phyloP scores from a whole-genome alignment of 495 filamentous ascomycete genomes.

The Tuber indicum region DNA sequence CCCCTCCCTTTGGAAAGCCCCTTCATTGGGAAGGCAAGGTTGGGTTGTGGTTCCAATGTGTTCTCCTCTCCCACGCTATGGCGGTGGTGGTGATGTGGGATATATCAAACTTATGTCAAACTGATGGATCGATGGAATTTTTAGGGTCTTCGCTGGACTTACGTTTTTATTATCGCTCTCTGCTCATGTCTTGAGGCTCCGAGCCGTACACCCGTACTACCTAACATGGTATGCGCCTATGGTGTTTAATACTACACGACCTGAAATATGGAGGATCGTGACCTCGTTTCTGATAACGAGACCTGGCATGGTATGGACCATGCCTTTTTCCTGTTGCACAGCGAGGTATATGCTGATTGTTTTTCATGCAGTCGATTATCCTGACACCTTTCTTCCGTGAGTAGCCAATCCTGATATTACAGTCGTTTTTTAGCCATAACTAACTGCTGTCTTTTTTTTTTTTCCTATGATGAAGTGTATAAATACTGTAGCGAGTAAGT shows the following conservation, averaged over 20 bases:
- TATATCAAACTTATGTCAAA: neutral
- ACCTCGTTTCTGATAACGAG: slow-evolving; percentile 39
- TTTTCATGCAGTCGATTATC: slow-evolving; percentile 31
- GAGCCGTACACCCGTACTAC: slow-evolving; percentile 16
- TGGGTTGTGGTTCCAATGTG: neutral
- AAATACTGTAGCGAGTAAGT: slow-evolving; percentile 37
- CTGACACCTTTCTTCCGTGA: slow-evolving; percentile 42
- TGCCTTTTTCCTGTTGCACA: neutral
- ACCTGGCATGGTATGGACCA: slow-evolving; percentile 31
- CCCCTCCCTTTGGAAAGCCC: neutral
- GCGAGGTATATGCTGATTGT: neutral
- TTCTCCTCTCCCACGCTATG: neutral
- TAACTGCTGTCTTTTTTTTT: neutral
- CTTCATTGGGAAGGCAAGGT: neutral
- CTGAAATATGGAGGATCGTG: slow-evolving; percentile 38
- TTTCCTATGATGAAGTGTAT: slow-evolving; percentile 27
- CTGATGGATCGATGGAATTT: neutral
- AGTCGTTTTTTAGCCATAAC: neutral
- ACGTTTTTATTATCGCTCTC: slow-evolving; percentile 36
- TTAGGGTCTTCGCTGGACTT: slow-evolving; percentile 35
- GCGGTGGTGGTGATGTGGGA: neutral
- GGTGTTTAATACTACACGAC: slow-evolving; percentile 27
- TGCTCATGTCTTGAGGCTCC: slow-evolving; percentile 24
- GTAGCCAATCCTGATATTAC: slow-evolving; percentile 10
- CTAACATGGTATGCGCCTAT: slow-evolving; percentile 28